Base-by-base conservation (phyloP, 2,329 filamentous ascomycete genomes). In the Botrytis elliptica region DNA sequence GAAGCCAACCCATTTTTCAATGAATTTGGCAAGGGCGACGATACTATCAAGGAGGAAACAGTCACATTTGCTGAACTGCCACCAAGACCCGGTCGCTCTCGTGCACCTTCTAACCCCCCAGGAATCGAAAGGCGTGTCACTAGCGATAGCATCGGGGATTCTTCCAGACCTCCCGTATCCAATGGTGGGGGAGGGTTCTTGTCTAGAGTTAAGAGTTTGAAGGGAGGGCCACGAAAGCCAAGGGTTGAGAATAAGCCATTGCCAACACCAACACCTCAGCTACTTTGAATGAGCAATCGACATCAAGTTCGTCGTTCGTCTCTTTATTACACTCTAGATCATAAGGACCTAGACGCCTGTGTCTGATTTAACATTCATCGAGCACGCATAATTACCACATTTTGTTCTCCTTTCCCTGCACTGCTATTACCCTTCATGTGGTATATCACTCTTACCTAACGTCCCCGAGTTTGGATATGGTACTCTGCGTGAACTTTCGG, bases 1-100 rank as follows among this genome's bases (percentile, higher is more conserved):
- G 88, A 90, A 74, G 85, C 85, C 74, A 97, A 95, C 81, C 93
- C 94, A 0, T 97, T 97, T 85, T 95, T 94, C 82, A 87, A 89
- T 70, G 94, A 98, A 76, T 97, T 92, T 67, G 89, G 82, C 76
- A 88, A 86, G 78, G 84, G 86, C 57, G 88, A 90, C 65, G 91
- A 90, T 79, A 89, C 91, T 6, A 70, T 70, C 68, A 89, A 84
- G 80, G 92, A 92, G 81, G 88, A 88, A 33, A 85, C 85, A 71
- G 89, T 92, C 49, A 79, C 78, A 5, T 78, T 81, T 70, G 79
- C 79, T n/a, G 81, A 82, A 71, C 79, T 85, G 82, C 70, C 65
- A 67, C 72, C 66, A 42, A 68, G 75, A 60, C 72, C 75, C 38
- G 81, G 82, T 49, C 82, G 84, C 67, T 75, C 81, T 36, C 82